phyloP scores from a whole-genome alignment of 768 basidiomycete species.

The Lyophyllum atratum region DNA sequence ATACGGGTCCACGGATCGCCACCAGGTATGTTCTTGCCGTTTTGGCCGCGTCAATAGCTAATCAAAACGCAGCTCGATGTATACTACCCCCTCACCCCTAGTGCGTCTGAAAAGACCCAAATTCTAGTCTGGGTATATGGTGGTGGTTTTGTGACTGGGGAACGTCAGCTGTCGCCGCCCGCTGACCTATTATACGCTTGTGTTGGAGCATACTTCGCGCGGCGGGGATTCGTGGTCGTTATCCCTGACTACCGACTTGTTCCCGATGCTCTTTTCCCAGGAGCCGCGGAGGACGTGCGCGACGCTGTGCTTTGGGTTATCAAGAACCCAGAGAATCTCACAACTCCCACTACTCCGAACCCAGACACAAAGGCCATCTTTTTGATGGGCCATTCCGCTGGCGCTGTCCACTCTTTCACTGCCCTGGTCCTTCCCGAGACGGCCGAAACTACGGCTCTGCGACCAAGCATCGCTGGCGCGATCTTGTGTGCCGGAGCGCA shows the following conservation, averaged over 20 bases:
- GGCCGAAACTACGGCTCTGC: conserved; percentile 24
- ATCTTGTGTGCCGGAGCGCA: conserved; percentile 51
- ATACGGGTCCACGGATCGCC: conserved; percentile 54
- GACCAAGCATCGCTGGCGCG: conserved; percentile 42
- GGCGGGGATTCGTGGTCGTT: conserved; percentile 58
- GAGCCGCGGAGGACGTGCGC: conserved; percentile 54
- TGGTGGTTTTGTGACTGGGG: conserved; percentile 59
- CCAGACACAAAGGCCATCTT: conserved; percentile 46
- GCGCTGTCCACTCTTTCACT: conserved; percentile 51
- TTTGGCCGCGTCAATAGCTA: background rate
- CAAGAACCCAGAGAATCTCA: conserved; percentile 33
- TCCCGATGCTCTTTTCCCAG: conserved; percentile 58
- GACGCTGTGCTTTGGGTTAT: conserved; percentile 61
- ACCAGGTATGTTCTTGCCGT: conserved; percentile 38
- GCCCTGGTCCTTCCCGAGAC: conserved; percentile 41
- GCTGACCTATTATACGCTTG: conserved; percentile 55
- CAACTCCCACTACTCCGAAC: conserved; percentile 25
- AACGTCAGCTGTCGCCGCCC: conserved; percentile 46
- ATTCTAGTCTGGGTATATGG: conserved; percentile 70
- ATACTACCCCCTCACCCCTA: conserved; percentile 51
- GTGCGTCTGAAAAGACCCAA: conserved; percentile 35
- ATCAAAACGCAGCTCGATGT: conserved; percentile 54
- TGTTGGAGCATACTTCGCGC: conserved; percentile 63
- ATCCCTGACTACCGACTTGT: conserved; percentile 72
- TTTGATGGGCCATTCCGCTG: conserved; percentile 65